A percentile compares a stretch with the other conserved stretches of the same genome.
Evolutionary conservation across 1,139 yeast genomes (phyloP).

Genomic region (Komagataea norvegica): DNA sequence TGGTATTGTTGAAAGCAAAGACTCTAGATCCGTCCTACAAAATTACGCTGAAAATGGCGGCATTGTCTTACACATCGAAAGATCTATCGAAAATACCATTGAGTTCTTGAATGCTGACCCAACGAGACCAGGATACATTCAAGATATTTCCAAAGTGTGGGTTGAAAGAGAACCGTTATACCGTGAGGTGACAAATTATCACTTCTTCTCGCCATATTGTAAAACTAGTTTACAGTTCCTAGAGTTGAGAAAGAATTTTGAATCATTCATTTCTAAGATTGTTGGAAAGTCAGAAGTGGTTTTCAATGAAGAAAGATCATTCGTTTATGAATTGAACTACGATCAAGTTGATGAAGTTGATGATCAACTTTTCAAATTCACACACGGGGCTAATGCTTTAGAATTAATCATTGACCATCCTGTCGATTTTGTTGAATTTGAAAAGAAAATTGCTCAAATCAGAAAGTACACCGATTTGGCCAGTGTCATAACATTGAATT

Average conservation of each 20-base stretch:
- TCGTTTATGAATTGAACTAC: slow-evolving; percentile 60
- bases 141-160: slow-evolving; percentile 84
- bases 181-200: slow-evolving; percentile 71
- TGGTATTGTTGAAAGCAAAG: slow-evolving; percentile 79
- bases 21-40: slow-evolving; percentile 60
- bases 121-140: slow-evolving; percentile 80
- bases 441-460: slow-evolving; percentile 67
- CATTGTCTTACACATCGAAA: slow-evolving; percentile 82
- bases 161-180: slow-evolving; percentile 75
- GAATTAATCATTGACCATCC: slow-evolving; percentile 77
- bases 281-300: slow-evolving; percentile 49
- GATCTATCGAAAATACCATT: slow-evolving; percentile 79
- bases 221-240: slow-evolving; percentile 49
- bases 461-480: slow-evolving; percentile 68
- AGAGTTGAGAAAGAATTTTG: slow-evolving; percentile 55
- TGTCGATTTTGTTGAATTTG: slow-evolving; percentile 50
- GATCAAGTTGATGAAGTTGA: slow-evolving; percentile 48
- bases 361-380: slow-evolving; percentile 46
- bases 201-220: slow-evolving; percentile 77
- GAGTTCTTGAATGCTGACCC: slow-evolving; percentile 69
- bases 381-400: slow-evolving; percentile 72
- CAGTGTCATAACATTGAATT: slow-evolving; percentile 70
- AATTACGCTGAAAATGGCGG: slow-evolving; percentile 47
- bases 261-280: slow-evolving; percentile 52
- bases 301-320: slow-evolving; percentile 58